A percentile compares a stretch with the other conserved stretches of the same genome.
phyloP scores from a whole-genome alignment of 1,139 yeast species.

The Candida frijolesensis region DNA sequence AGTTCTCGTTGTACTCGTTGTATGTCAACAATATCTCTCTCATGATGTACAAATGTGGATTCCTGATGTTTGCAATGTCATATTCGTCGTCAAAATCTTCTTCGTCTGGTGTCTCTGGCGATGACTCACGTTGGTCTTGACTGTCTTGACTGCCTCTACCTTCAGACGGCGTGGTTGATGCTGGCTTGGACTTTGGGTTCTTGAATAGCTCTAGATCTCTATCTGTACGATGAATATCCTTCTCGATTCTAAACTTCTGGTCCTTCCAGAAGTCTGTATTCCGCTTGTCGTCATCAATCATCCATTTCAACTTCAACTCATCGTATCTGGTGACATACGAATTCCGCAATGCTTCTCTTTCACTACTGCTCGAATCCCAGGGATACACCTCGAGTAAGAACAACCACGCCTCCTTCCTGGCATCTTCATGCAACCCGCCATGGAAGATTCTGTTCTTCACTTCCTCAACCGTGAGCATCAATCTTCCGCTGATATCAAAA shows the following conservation, averaged over 20 bases:
- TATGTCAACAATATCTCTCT: constrained; percentile 83
- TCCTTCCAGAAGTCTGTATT: constrained; percentile 80
- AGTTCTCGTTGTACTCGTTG: constrained; percentile 76
- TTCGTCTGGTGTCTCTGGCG: constrained; percentile 51
- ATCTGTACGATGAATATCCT: constrained; percentile 92
- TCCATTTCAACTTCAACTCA: constrained; percentile 69
- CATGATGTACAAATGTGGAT: constrained; percentile 69
- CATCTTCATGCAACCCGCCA: constrained; percentile 69
- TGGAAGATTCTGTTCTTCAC: constrained; percentile 84
- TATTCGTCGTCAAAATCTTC: constrained; percentile 51
- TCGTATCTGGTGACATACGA: constrained; percentile 67
- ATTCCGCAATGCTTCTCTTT: constrained; percentile 58
- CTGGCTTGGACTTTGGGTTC: constrained; percentile 33
- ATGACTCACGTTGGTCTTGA: constrained; percentile 26
- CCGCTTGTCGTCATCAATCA: constrained; percentile 57
- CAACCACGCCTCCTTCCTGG: constrained; percentile 81
- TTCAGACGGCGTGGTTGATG: constrained; percentile 22
- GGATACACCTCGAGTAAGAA: constrained; percentile 82
- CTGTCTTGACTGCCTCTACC: constrained; percentile 22
- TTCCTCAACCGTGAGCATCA: constrained; percentile 72
- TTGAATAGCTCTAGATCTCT: constrained; percentile 66
- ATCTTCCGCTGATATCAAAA: constrained; percentile 77
- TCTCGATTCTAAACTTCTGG: constrained; percentile 86
- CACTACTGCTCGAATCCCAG: constrained; percentile 80
- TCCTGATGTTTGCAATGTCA: constrained; percentile 50